Base-by-base conservation (phyloP, 345 rosid genomes). In the Moricandia arvensis region DNA sequence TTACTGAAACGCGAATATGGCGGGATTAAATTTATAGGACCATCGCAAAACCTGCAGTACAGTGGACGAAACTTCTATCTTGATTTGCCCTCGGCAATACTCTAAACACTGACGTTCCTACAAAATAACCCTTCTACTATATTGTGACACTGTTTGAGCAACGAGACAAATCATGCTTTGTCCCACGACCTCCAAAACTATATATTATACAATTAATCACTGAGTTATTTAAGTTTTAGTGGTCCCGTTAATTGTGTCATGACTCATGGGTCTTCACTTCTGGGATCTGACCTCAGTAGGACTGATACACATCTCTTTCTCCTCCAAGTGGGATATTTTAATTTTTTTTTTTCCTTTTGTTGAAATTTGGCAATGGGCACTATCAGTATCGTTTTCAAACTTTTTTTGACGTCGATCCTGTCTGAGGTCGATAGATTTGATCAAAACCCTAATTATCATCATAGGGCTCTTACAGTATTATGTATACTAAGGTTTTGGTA, bases 41-140 rank as follows among this genome's bases (percentile, higher is more conserved):
- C 24, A 21, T 21, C 24, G 24, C 24, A 21, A 21, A 21, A 21
- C 24, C 24, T 74, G 79, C 73, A 74, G 72, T 74, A 66, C 72
- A 45, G 16, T 75, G 45, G 45, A 60, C 2, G 24, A 69, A 62
- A 60, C 38, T 75, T 47, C 34, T 75, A 75, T 60, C 68, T 68
- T 75, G 63, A 75, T 75, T 75, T 69, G 80, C 27, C 9, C 8
- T 75, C 69, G 64, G 62, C 79, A 69, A 62, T 51, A 69, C 69
- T 69, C 58, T 69, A 53, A 62, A 69, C 64, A 63, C 75, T 68
- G 27, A 69, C 59, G 69, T 18, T 31, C 29, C 35, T 62, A 62
- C 58, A 76, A 61, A 68, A 38, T 75, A 62, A 69, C 70, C 64
- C 5, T 69, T 76, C 65, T 62, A 69, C 59, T 76, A 76, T 76